Percentiles rank a stretch among this genome's conserved stretches.
These are phyloP conservation scores for Umbellularia californica DNA, from an alignment of 164 flowering plant genomes.

Conservation along the genomic window DNA sequence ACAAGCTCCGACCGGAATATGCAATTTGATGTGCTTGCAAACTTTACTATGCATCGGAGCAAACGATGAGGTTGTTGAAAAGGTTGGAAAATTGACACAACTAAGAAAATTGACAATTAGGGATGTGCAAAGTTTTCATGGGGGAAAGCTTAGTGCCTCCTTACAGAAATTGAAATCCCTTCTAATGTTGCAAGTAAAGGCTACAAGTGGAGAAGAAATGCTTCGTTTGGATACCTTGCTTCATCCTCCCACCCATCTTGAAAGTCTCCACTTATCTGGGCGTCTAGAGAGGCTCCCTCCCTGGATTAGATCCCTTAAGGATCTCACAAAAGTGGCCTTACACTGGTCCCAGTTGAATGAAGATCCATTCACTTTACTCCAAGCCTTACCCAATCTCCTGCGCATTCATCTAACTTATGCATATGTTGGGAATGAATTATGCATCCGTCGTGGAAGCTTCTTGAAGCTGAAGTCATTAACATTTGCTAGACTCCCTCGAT, in stretches of 20 bases:
- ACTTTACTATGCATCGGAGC: not conserved
- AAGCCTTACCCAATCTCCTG: not conserved
- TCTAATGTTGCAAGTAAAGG: not conserved
- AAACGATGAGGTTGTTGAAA: not conserved
- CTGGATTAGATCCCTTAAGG: conserved; percentile 22
- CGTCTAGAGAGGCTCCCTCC: conserved; percentile 22
- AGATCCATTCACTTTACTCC: not conserved
- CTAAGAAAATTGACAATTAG: not conserved
- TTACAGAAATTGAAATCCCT: not conserved
- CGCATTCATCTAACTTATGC: no score
- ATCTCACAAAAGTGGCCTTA: conserved; percentile 19
- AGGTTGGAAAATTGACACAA: not conserved
- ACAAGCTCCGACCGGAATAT: not conserved
- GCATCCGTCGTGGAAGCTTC: not conserved
- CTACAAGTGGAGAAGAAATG: not conserved
- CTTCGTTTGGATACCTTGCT: not conserved
- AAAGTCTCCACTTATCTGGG: conserved; percentile 26
- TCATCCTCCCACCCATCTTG: conserved; percentile 16
- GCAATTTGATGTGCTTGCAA: not conserved
- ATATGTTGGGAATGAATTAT: not conserved
- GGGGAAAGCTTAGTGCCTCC: not conserved
- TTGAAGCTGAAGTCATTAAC: not conserved
- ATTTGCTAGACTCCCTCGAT: not conserved
- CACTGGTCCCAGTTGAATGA: not conserved
- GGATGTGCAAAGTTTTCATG: not conserved